phyloP scores from a whole-genome alignment of 2,329 filamentous ascomycete species.

The Sarocladiaceae sp. region DNA sequence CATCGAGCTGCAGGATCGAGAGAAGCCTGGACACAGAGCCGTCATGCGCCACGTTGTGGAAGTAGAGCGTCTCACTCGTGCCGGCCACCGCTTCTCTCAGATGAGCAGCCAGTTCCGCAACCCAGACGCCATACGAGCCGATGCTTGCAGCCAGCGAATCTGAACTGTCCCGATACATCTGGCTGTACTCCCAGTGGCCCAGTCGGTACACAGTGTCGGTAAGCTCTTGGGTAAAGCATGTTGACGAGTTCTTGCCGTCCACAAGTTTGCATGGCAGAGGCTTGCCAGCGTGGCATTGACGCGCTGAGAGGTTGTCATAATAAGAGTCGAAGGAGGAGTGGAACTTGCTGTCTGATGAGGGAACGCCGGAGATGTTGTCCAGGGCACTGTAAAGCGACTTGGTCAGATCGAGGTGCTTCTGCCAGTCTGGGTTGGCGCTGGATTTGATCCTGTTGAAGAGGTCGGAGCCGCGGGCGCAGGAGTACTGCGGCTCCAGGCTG shows the following conservation, averaged over 20 bases:
- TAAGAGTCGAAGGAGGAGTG: conserved; percentile 74
- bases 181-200: conserved; percentile 75
- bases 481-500: conserved; percentile 67
- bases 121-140: conserved; percentile 63
- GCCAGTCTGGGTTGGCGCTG: conserved; percentile 47
- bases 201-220: conserved; percentile 68
- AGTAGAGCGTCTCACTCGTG: conserved; percentile 41
- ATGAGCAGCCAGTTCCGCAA: conserved; percentile 64
- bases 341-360: conserved; percentile 50
- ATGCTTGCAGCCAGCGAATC: conserved; percentile 56
- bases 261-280: conserved; percentile 61
- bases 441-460: conserved; percentile 40
- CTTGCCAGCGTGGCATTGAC: conserved; percentile 64
- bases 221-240: conserved; percentile 56
- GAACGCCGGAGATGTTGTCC: conserved; percentile 63
- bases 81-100: conserved; percentile 47
- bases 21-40: conserved; percentile 63
- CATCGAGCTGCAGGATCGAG: conserved; percentile 62
- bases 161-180: conserved; percentile 64
- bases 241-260: conserved; percentile 34
- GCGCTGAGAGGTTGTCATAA: conserved; percentile 74
- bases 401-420: conserved; percentile 53
- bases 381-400: conserved; percentile 49
- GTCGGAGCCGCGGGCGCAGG: conserved; percentile 46
- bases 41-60: conserved; percentile 78